Evolutionary conservation across 306 rosid genomes (phyloP).

Genomic region (Benincasa hispida): DNA sequence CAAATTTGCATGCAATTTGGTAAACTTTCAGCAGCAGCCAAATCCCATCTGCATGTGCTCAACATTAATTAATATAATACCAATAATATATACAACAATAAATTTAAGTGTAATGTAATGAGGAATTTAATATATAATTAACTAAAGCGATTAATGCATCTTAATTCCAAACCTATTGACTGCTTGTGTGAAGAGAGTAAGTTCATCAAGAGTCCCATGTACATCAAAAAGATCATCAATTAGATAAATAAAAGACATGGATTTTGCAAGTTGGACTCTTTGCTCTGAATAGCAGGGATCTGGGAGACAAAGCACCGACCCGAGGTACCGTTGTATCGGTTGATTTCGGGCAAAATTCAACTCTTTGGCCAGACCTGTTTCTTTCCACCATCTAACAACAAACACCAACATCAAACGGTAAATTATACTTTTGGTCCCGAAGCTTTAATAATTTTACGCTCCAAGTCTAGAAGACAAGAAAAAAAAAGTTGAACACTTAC

Average conservation of each 20-base stretch:
- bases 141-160: too few species aligned
- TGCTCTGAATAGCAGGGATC: slow-evolving; percentile 28
- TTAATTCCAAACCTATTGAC: too few species aligned
- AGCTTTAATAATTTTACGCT: too few species aligned
- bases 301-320: slow-evolving; percentile 30
- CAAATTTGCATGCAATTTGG: slow-evolving; percentile 48
- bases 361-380: slow-evolving; percentile 31
- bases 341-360: slow-evolving; percentile 39
- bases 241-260: slow-evolving; percentile 33
- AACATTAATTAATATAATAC: too few species aligned
- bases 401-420: too few species aligned
- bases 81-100: too few species aligned
- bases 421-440: too few species aligned
- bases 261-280: slow-evolving; percentile 41
- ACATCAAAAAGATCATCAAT: slow-evolving; percentile 46
- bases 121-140: too few species aligned
- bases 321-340: slow-evolving; percentile 50
- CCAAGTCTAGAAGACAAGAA: too few species aligned
- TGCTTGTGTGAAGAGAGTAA: slow-evolving; percentile 31
- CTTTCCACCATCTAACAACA: slow-evolving; percentile 42
- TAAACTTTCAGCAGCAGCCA: slow-evolving; percentile 16
- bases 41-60: slow-evolving; percentile 36
- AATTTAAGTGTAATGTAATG: too few species aligned
- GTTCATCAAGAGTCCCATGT: slow-evolving; percentile 29
- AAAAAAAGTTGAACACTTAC: slow-evolving; percentile 8